These are phyloP conservation scores for Penicillium argentinense DNA, from an alignment of 495 filamentous ascomycete species.

Conservation along the genomic window DNA sequence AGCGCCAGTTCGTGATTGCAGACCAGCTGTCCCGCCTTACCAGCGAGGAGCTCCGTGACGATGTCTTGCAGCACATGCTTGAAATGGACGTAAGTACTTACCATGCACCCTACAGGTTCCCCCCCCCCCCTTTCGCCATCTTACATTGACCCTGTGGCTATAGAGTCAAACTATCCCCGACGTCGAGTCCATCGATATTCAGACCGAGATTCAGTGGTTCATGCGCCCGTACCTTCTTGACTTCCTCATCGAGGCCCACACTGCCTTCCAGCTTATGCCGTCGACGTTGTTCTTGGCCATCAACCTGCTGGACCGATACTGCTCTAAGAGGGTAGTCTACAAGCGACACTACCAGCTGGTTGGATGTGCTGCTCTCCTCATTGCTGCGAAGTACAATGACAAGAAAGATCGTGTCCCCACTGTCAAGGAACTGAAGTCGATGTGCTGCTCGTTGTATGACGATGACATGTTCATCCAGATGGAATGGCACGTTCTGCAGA, in stretches of 20 bases:
- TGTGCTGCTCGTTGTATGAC: slow-evolving; percentile 98
- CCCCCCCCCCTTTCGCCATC: too few species aligned
- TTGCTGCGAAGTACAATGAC: slow-evolving; percentile 98
- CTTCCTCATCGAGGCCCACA: slow-evolving; percentile 96
- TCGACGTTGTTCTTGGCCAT: slow-evolving; percentile 94
- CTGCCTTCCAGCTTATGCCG: slow-evolving; percentile 88
- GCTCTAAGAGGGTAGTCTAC: slow-evolving; percentile 96
- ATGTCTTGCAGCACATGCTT: slow-evolving; percentile 89
- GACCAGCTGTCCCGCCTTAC: slow-evolving; percentile 81
- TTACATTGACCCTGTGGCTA: too few species aligned
- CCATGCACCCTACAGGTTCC: too few species aligned
- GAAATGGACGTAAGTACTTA: slow-evolving; percentile 85
- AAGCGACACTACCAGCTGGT: slow-evolving; percentile 99
- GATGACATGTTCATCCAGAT: slow-evolving; percentile 99
- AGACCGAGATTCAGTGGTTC: slow-evolving; percentile 99
- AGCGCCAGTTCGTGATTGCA: slow-evolving; percentile 79
- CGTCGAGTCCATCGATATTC: slow-evolving; percentile 96
- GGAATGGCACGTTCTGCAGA: slow-evolving; percentile 99
- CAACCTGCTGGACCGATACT: slow-evolving; percentile 96
- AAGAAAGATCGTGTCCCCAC: slow-evolving; percentile 96
- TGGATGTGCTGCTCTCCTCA: slow-evolving; percentile 92
- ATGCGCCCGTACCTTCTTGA: slow-evolving; percentile 98
- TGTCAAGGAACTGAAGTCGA: slow-evolving; percentile 92
- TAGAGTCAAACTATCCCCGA: slow-evolving; percentile 90
- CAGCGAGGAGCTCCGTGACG: slow-evolving; percentile 86